These are phyloP conservation scores for Catenaria anguillulae DNA, from an alignment of 371 early-diverging fungal species.

Conservation along the genomic window DNA sequence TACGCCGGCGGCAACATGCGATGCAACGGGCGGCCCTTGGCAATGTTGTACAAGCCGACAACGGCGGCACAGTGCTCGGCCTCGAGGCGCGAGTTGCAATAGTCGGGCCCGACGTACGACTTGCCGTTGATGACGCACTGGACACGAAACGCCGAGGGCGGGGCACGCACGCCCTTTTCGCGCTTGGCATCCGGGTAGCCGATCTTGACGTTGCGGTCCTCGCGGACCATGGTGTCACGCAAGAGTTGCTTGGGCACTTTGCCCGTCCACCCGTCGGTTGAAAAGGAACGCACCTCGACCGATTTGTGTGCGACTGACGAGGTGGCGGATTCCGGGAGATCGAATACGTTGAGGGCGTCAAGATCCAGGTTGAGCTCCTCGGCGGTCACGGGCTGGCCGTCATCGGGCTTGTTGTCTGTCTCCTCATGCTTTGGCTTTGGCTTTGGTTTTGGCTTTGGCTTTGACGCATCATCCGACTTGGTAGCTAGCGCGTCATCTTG, in stretches of 20 bases:
- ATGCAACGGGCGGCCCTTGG: slow-evolving; percentile 27
- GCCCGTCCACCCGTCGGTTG: slow-evolving; percentile 18
- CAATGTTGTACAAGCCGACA: slow-evolving; percentile 3
- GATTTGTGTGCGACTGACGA: not conserved
- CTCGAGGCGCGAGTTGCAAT: slow-evolving; percentile 16
- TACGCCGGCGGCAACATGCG: slow-evolving; percentile 40
- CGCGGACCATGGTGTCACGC: slow-evolving; percentile 20
- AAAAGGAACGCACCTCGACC: not conserved
- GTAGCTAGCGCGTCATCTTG: no score
- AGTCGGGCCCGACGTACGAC: slow-evolving; percentile 8
- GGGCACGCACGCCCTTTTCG: slow-evolving; percentile 12
- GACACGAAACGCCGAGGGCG: slow-evolving; percentile 2
- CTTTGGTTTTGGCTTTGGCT: no score
- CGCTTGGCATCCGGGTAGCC: slow-evolving; percentile 24
- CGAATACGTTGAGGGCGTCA: not conserved
- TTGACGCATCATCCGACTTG: not conserved
- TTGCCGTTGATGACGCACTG: slow-evolving; percentile 1
- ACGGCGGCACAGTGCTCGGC: slow-evolving; percentile 46
- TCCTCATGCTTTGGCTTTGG: no score
- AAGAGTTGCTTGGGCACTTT: slow-evolving; percentile 16
- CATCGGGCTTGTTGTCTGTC: not conserved
- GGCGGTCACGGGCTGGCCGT: not conserved
- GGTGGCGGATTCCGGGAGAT: not conserved
- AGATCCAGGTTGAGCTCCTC: not conserved
- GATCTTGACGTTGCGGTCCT: slow-evolving; percentile 27